phyloP scores from a whole-genome alignment of 2,329 filamentous ascomycete species.

The Alternaria metachromatica region DNA sequence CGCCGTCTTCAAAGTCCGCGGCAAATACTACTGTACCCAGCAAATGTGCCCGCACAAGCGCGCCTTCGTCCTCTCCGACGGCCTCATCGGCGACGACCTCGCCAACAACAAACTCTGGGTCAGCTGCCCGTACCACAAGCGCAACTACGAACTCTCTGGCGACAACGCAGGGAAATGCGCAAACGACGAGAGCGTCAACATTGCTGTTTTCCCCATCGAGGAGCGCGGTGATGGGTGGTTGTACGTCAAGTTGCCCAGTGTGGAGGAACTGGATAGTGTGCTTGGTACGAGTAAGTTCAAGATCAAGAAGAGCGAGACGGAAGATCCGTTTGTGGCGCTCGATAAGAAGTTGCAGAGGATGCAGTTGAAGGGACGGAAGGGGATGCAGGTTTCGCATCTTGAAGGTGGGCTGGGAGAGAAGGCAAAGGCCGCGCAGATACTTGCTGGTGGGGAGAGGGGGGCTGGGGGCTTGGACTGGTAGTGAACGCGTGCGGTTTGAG shows the following conservation, averaged over 20 bases:
- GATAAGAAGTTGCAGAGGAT: slow-evolving; percentile 61
- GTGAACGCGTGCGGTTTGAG: background rate
- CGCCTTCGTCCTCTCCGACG: slow-evolving; percentile 86
- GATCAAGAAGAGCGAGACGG: slow-evolving; percentile 73
- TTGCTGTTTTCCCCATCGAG: slow-evolving; percentile 82
- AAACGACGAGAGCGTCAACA: slow-evolving; percentile 76
- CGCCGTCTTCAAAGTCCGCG: slow-evolving; percentile 82
- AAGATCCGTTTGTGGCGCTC: slow-evolving; percentile 62
- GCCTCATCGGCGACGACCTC: slow-evolving; percentile 74
- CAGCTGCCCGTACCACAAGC: slow-evolving; percentile 87
- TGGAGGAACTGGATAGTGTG: slow-evolving; percentile 79
- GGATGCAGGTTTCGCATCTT: slow-evolving; percentile 53
- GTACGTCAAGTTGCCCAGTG: slow-evolving; percentile 79
- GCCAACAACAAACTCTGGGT: slow-evolving; percentile 75
- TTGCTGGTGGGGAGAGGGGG: slow-evolving; percentile 55
- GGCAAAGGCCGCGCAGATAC: slow-evolving; percentile 52
- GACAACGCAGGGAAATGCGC: slow-evolving; percentile 71
- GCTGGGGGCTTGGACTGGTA: slow-evolving; percentile 56
- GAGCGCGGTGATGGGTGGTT: slow-evolving; percentile 77
- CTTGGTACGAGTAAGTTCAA: slow-evolving; percentile 81
- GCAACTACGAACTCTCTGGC: slow-evolving; percentile 80
- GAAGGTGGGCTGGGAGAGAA: slow-evolving; percentile 53
- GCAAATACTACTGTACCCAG: slow-evolving; percentile 83
- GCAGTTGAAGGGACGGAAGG: slow-evolving; percentile 61
- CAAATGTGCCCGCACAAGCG: slow-evolving; percentile 96